Evolutionary conservation across 177 flowering plant species (phyloP), one percentile per base, ranked within the genome.

Genomic region (Vitis hybrid): DNA sequence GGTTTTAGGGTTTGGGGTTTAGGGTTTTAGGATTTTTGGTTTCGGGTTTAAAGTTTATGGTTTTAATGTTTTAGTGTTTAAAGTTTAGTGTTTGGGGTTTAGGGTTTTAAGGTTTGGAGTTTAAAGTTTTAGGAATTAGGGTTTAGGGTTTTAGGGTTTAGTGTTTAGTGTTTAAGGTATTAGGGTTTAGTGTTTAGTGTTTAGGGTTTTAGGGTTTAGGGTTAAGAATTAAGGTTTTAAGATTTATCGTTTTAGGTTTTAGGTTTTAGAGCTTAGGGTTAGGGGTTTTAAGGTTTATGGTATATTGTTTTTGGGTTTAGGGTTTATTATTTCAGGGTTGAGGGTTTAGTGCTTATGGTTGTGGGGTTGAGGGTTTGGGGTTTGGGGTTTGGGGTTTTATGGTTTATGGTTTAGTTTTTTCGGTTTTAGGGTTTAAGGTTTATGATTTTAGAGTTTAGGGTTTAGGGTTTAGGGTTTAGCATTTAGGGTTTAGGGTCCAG

Each of bases 161-260:
- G 68, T 56, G 63, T 71, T 71, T 71, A 49, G 63, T 63, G 62
- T 64, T 64, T 56, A 49, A 53, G 74, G 74, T 18, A 64, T 71
- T 71, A 56, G 57, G 63, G 68, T 71, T 71, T 64, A 58, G 74
- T 68, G 68, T 64, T 71, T 71, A 49, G 73, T 18, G 18, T 18
- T 18, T 18, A 18, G 18, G 18, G 18, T 18, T 71, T 70, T 63
- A 54, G 67, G 73, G 59, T 63, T 56, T 63, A 64, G 63, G 68
- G 54, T 71, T 71, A 30, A 65, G 69, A 64, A 52, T 71, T 41
- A 48, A 58, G 63, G 41, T 64, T 71, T 20, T 11, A 58, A 63
- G 63, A 46, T 71, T 57, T 18, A 18, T 18, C 18, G 18, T 18
- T 18, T 18, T 18, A 18, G 18, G 18, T 18, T 18, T 18, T 18